Evolutionary conservation across 352 stramenopile species (phyloP), one percentile per base, ranked within the genome.

Genomic region (Elongisporangium undulatum): DNA sequence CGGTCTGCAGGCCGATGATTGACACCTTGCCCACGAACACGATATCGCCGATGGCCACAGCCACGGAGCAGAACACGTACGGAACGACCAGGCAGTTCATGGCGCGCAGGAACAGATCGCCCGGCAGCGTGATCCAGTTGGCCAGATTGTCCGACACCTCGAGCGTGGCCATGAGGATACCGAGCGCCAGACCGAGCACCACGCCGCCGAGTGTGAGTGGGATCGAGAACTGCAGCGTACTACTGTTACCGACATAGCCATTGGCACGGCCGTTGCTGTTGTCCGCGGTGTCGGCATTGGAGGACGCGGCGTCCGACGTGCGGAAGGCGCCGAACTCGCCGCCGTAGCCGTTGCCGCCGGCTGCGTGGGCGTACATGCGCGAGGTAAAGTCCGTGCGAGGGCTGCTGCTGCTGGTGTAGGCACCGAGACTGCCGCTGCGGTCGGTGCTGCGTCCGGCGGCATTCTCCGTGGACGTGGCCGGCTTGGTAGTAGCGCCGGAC

Each of bases 31-130:
- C 82, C 3, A 90, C 76, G 41, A 82, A 85, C 38, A 94, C 72
- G 34, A 91, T 86, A 61, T 92, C 85, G 0, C 78, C 80, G 13
- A 92, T 82, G 21, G 82, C 82, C 9, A 94, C 80, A 0, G 83
- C 79, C 15, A 94, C 82, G 0, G 80, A 82, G 55, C 79, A 92
- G 68, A 94, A 94, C 2, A 92, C 82, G 57, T 92, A 87, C 19
- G 85, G 85, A 13, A 94, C 61, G n/a, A 92, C 82, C 5, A 94
- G 66, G 24, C 79, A 78, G 63, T 88, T 92, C 38, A 93, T 67
- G 6, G 81, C 85, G 23, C 85, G 76, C 9, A 92, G 61, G 61
- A 93, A 94, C 49, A 94, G 64, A 8, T 93, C 77, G 0, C 85
- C 83, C 0, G 85, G 85, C 17, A 93, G 59, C n/a, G 76, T 67